Base-by-base conservation (phyloP, 2,329 filamentous ascomycete species). In the Stemphylium beticola region DNA sequence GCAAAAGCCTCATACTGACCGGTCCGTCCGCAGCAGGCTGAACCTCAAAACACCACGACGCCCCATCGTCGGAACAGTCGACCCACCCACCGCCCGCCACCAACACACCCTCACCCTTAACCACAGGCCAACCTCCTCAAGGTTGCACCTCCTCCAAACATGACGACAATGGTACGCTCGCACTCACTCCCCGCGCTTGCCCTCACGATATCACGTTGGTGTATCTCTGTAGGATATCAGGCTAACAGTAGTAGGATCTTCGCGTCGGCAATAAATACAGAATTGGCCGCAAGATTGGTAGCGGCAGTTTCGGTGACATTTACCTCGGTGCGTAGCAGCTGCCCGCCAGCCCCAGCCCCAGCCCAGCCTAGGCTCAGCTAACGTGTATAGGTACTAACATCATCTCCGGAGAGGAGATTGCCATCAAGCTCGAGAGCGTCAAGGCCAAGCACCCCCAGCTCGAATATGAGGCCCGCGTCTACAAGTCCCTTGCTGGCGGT, bases 181-280 rank as follows among this genome's bases (percentile, higher is more conserved):
- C 53, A 64, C 71, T 18, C 22, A 24, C 6, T 8, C 37, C 11
- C 38, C 71, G 76, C 61, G 72, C 75, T 71, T 71, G 71, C 65
- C 58, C 55, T 55, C 55, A 45, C 46, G 49, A 46, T 57, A 43
- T 39, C 53, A 44, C 43, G 55, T 49, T 55, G 54, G 47, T 55
- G 45, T 57, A 48, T 57, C 53, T 55, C 51, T 49, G 53, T 51
- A 60, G 42, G 22, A 33, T 40, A 45, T 34, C n/a, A 57, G 53
- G 61, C 71, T 74, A 59, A 73, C 69, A 55, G 32, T 56, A 37
- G 24, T 72, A 98, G 93, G 95, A 99, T 87, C 88, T 99, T 73
- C 92, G 95, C 75, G 95, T 99, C 80, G 95, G 95, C 80, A 98
- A 98, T 79, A 98, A 99, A 77, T 99, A 99, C 87, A 92, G 95